Evolutionary conservation across 371 early-diverging fungal species (phyloP), one percentile per base, ranked within the genome.

Genomic region (Mucor velutinosus): DNA sequence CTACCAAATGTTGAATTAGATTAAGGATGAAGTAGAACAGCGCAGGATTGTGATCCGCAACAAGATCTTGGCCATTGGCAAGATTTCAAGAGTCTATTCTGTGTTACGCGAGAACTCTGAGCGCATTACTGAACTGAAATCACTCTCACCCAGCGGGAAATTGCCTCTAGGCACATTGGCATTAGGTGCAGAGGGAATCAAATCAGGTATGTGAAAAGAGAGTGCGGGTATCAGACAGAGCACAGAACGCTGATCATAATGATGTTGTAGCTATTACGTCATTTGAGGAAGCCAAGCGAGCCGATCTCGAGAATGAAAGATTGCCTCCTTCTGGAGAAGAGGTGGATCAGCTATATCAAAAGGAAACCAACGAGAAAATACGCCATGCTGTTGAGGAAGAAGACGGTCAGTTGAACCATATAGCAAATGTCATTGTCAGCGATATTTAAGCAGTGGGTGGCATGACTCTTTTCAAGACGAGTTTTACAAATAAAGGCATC

Each of bases 21-120:
- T n/a, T n/a, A n/a, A n/a, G 1, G 69, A 69, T 30, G 59, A 69
- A 30, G 88, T 87, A 51, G 71, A 67, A 33, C 75, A 74, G 25
- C 83, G 94, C 14, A 86, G 90, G 51, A 80, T 85, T 59, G 84
- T 92, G 35, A 93, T 98, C 70, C 87, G 87, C 45, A 93, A 91
- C 79, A 97, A 97, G 85, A 96, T 98, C 57, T 65, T 92, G 64
- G 99, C 99, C 1, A 87, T 97, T 47, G 97, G 96, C 37, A 90
- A 93, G 62, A 91, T 97, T 80, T 90, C 96, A 14, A 81, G 94
- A 27, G 88, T 92, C 15, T 97, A 95, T 86, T 88, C 92, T 32
- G 88, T 94, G 6, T 83, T 98, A 53, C 89, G 98, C 67, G 87
- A 93, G 59, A 95, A 97, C 69, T 89, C 91, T 49, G 97, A 98